Evolutionary conservation across 2,329 filamentous ascomycete species (phyloP), one percentile per base, ranked within the genome.

Genomic region (Apiospora malaysiana): DNA sequence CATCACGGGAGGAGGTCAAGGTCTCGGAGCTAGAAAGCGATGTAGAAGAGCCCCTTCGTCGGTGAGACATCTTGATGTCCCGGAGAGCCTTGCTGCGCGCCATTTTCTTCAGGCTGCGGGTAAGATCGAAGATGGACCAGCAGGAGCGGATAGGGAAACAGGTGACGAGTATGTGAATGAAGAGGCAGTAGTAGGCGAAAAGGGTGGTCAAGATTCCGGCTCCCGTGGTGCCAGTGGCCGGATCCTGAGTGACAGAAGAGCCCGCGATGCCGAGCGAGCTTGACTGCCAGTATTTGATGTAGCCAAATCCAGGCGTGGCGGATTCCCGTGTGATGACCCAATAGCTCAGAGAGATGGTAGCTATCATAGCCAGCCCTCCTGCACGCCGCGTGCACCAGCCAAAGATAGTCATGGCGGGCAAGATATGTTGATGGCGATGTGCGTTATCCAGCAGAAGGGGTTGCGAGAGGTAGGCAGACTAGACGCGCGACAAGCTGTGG

Each of bases 81-180:
- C 82, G 82, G 66, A 87, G 79, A 4, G 84, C 82, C 74, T 83
- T 84, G 79, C 81, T 83, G 49, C 81, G 82, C 21, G 82, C 81
- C 3, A 82, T 81, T 76, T 83, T 85, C 73, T 83, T 83, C 68
- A 91, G 79, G 72, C 81, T 83, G 37, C 81, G 80, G 21, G 88
- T 89, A 69, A 91, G 83, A 76, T 86, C 86, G 83, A 86, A 87
- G 68, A 91, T 84, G 21, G 89, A 86, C 83, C 85, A 91, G 80
- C 86, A 89, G 32, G 89, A 88, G 71, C 90, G 87, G 7, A 91
- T 76, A 27, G 90, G 89, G 75, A 93, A 93, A 43, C 86, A 79
- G 73, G 89, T 87, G 75, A 92, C 90, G 69, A 92, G 82, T 69
- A 89, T 71, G 78, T 93, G 91, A 70, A 93, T 87, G 45, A 91